phyloP scores from a whole-genome alignment of 2,329 filamentous ascomycete genomes.

The Fusarium metavorans region DNA sequence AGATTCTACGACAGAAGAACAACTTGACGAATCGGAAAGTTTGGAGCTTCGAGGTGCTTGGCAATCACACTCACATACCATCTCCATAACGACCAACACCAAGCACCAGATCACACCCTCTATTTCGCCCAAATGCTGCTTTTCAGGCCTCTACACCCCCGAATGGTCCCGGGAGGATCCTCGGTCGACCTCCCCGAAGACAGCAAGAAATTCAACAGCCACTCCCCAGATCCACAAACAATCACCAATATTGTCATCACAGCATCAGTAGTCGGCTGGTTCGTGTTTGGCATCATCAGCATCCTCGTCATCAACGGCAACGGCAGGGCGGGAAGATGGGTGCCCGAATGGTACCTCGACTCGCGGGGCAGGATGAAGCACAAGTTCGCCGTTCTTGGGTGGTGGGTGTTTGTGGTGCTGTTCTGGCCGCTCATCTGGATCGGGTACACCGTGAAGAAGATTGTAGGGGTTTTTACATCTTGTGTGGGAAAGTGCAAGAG shows the following conservation, averaged over 20 bases:
- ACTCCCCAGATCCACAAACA: constrained; percentile 8
- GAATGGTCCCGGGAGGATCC: background rate
- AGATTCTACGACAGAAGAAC: background rate
- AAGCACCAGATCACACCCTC: background rate
- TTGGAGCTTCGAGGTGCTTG: background rate
- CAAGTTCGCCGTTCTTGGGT: constrained; percentile 38
- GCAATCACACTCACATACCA: background rate
- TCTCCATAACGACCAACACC: background rate
- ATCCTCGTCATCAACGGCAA: constrained; percentile 48
- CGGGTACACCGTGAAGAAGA: constrained; percentile 78
- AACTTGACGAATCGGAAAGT: background rate
- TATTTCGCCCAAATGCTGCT: background rate
- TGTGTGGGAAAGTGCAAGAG: constrained; percentile 60
- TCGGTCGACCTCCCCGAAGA: background rate
- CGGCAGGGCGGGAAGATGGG: constrained; percentile 46
- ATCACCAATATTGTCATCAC: constrained; percentile 42
- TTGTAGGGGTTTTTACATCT: constrained; percentile 49
- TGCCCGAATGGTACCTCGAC: constrained; percentile 51
- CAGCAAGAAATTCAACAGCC: constrained; percentile 20
- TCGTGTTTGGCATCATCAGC: constrained; percentile 48
- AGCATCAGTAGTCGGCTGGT: constrained; percentile 45
- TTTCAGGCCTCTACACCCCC: background rate
- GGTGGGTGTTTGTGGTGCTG: constrained; percentile 48
- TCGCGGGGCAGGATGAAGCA: constrained; percentile 35
- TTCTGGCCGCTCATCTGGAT: constrained; percentile 70